Evolutionary conservation across 106 monocot species (phyloP).

Genomic region (Vanilla planifolia): DNA sequence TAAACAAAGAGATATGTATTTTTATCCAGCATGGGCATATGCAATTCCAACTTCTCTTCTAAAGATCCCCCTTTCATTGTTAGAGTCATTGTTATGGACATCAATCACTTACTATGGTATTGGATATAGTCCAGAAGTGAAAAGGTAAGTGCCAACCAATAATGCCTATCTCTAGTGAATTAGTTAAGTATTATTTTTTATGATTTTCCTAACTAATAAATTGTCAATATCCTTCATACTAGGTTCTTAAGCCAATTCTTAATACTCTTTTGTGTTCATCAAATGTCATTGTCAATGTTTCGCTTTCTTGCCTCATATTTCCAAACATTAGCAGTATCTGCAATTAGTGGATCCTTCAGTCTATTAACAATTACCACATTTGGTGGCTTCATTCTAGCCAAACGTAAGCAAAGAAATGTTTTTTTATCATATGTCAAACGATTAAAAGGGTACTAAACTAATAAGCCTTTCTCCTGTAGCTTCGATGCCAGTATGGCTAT

Average conservation of each 20-base stretch:
- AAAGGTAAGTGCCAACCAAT: conserved; percentile 6
- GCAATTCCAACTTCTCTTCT: conserved; percentile 14
- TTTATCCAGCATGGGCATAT: conserved; percentile 33
- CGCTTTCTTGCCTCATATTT: conserved; percentile 8
- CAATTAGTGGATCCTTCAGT: not conserved
- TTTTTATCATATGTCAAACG: not conserved
- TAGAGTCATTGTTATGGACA: conserved; percentile 39
- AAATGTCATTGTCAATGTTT: conserved; percentile 14
- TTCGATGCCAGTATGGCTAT: conserved; percentile 13
- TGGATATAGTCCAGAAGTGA: conserved; percentile 28
- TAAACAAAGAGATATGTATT: conserved; percentile 20
- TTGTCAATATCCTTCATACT: not conserved
- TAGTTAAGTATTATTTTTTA: not conserved
- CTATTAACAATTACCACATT: conserved; percentile 1
- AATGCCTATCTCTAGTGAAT: not conserved
- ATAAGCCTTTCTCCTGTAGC: not conserved
- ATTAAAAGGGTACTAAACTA: not conserved
- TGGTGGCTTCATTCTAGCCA: conserved; percentile 18
- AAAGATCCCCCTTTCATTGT: conserved; percentile 35
- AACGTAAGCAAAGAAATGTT: conserved; percentile 4
- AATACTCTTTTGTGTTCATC: conserved; percentile 14
- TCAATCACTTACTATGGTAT: conserved; percentile 34
- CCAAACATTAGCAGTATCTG: not conserved
- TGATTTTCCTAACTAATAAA: not conserved
- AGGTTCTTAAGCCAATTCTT: conserved; percentile 18